phyloP scores from a whole-genome alignment of 1,284 basidiomycete genomes.

The Leccinum holopus region DNA sequence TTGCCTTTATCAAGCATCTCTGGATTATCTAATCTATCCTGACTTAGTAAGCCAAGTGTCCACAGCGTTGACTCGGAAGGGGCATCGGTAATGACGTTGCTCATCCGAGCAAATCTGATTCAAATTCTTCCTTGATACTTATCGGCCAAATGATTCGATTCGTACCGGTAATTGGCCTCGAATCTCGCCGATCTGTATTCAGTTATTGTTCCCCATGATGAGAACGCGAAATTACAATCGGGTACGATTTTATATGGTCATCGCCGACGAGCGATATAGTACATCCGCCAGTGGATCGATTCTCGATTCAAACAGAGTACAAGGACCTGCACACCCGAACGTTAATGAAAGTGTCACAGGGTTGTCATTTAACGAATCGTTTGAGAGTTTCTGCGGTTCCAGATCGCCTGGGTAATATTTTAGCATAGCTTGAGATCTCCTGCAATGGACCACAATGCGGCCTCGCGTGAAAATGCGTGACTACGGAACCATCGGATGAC shows the following conservation, averaged over 20 bases:
- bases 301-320: not conserved
- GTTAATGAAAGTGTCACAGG: not conserved
- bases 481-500: not conserved
- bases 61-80: not conserved
- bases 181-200: not conserved
- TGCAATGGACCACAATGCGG: not conserved
- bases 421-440: not conserved
- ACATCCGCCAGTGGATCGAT: not conserved
- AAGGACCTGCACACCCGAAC: not conserved
- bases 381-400: not conserved
- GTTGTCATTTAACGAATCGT: not conserved
- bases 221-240: not conserved
- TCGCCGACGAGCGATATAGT: not conserved
- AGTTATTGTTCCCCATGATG: not conserved
- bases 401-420: not conserved
- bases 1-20: slow-evolving; percentile 19
- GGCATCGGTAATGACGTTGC: not conserved
- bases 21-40: slow-evolving; percentile 30
- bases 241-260: not conserved
- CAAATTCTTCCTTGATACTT: not conserved
- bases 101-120: slow-evolving; percentile 3
- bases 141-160: not conserved
- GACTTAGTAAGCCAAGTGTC: slow-evolving; percentile 4
- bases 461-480: not conserved
- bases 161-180: not conserved